Base-by-base conservation (phyloP, 1,139 yeast genomes). In the Saccharomycopsis hybrid region DNA sequence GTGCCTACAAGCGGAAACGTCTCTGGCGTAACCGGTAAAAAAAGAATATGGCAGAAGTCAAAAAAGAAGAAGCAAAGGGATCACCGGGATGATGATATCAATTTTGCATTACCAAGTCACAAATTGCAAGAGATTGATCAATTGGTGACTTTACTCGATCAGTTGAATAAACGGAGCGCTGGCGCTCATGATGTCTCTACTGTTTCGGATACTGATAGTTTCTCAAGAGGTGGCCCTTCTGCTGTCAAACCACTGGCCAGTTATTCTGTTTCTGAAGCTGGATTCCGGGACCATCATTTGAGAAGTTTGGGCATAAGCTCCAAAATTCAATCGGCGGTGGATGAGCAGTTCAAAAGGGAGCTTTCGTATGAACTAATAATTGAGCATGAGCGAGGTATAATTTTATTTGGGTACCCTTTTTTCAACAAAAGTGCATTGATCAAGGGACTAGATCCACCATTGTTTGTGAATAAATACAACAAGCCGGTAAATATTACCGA, bases 391-490 rank as follows among this genome's bases (percentile, higher is more conserved):
- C 64, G 85, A 27, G 85, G 84, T 0, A 50, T 74, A 52, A 74
- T 71, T 46, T 44, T 77, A 2, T 72, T 78, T 57, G 85, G 84
- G 1, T 69, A 76, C 30, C 80, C 82, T 0, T 58, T 77, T 13
- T 79, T 73, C 55, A 71, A 78, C 3, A 65, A 72, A 48, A 70
- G 66, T 54, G 65, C 74, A 18, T 62, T 76, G 29, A 48, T 76
- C 3, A 60, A 61, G 35, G 77, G 76, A 0, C 47, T 74, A 2
- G 84, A 78, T 57, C 82, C 82, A 0, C 41, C 70, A 65, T 43
- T 67, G 59, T 60, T 75, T 60, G 56, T 77, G 24, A 52, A 52
- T 40, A 40, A 43, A 25, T 50, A 38, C 28, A 32, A 35, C 11
- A 39, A 41, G 25, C 33, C 46, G 5, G 41, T 52, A 4, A 49